Evolutionary conservation across 257 asterid species (phyloP).

Genomic region (Dorcoceras hygrometricum): DNA sequence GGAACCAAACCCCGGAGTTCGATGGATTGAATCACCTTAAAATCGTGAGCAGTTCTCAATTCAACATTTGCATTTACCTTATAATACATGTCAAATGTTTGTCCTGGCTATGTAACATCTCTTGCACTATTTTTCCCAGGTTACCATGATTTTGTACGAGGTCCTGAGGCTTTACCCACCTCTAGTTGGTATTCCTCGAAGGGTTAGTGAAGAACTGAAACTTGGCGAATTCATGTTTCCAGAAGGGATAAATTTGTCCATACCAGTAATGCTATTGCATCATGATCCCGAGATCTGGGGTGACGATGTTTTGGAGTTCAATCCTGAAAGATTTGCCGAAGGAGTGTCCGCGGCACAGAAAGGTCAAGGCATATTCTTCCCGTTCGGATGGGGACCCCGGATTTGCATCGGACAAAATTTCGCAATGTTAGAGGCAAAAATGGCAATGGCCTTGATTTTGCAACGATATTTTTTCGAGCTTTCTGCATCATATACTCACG

Average conservation of each 20-base stretch:
- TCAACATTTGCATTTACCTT: not conserved
- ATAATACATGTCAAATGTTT: too few species aligned
- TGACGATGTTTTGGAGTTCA: constrained; percentile 6
- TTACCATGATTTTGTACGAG: too few species aligned
- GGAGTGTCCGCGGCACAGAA: constrained; percentile 4
- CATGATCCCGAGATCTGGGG: constrained; percentile 19
- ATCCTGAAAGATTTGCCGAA: constrained; percentile 12
- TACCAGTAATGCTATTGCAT: constrained; percentile 5
- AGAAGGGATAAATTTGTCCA: not conserved
- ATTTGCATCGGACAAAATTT: constrained; percentile 5
- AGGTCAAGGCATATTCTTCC: not conserved
- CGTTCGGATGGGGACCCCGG: constrained; percentile 22
- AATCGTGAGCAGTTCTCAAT: not conserved
- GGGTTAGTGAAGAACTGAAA: not conserved
- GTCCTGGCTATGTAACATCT: too few species aligned
- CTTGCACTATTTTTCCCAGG: too few species aligned
- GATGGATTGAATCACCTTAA: not conserved
- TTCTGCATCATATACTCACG: not conserved
- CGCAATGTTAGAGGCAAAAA: not conserved
- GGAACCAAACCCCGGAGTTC: not conserved
- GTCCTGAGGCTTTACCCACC: constrained; percentile 14
- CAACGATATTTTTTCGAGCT: not conserved
- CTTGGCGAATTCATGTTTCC: constrained; percentile 13
- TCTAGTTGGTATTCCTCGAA: not conserved
- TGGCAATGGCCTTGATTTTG: not conserved